Conservation (phyloP, 2,329 filamentous ascomycete genomes). For the Verticillium tricorpus region DNA sequence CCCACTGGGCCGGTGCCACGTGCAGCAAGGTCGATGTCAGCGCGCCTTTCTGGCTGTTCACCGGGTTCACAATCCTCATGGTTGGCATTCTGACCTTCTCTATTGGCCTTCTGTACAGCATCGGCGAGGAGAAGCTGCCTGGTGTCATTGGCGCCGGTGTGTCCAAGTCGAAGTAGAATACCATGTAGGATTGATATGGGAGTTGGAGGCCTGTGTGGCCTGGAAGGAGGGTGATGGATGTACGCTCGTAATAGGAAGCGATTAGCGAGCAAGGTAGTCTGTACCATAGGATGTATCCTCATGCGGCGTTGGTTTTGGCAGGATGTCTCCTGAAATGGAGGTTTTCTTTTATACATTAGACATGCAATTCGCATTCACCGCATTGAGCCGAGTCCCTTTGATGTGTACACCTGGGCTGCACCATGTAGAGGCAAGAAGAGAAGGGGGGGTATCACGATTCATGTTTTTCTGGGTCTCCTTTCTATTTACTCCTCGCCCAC, state of each 20-base stretch:
- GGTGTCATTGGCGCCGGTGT: conserved; percentile 97
- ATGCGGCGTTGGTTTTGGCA: conserved; percentile 18
- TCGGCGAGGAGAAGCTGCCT: conserved; percentile 83
- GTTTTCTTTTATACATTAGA: conserved; percentile 13
- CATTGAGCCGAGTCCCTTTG: neutral
- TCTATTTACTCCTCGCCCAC: conserved; percentile 20
- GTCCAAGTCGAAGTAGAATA: conserved; percentile 59
- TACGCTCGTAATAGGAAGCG: conserved; percentile 13
- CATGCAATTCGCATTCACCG: conserved; percentile 5
- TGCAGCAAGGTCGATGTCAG: conserved; percentile 93
- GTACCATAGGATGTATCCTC: conserved; percentile 24
- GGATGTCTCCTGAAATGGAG: conserved; percentile 16
- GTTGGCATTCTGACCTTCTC: conserved; percentile 64
- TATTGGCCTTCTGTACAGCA: conserved; percentile 73
- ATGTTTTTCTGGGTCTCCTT: neutral
- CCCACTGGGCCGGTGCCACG: conserved; percentile 76
- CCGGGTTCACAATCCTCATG: conserved; percentile 66
- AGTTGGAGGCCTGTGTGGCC: conserved; percentile 3
- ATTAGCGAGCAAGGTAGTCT: conserved; percentile 9
- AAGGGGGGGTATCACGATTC: neutral
- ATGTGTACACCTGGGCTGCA: neutral
- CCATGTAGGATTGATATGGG: neutral
- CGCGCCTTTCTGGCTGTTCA: conserved; percentile 82
- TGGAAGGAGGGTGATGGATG: conserved; percentile 1
- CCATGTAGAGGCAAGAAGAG: neutral